These are phyloP conservation scores for Vitis hybrid DNA, from an alignment of 177 flowering plant species.

Conservation along the genomic window DNA sequence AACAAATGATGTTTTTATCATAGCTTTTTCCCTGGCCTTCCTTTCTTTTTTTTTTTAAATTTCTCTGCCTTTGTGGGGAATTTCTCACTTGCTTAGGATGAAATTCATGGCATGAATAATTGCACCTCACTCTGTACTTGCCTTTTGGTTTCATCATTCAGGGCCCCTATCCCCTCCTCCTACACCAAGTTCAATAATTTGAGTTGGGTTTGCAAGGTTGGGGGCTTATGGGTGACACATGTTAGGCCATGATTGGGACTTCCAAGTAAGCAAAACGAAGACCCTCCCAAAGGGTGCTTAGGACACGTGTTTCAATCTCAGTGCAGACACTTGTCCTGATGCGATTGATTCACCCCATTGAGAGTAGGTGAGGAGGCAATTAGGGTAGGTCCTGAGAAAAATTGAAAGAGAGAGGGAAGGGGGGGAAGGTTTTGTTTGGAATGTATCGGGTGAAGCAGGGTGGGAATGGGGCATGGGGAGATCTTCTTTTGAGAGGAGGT, in stretches of 20 bases:
- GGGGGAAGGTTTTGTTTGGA: conserved; percentile 13
- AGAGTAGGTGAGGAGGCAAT: conserved; percentile 23
- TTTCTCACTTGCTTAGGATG: conserved; percentile 39
- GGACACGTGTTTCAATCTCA: conserved; percentile 7
- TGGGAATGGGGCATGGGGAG: conserved; percentile 18
- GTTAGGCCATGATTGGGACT: conserved; percentile 36
- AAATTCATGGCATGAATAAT: conserved; percentile 63
- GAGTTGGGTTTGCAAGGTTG: conserved; percentile 19
- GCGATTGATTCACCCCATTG: conserved; percentile 8
- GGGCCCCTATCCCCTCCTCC: conserved; percentile 17
- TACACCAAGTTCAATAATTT: conserved; percentile 44
- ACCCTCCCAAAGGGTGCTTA: conserved; percentile 2
- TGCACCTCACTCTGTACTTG: conserved; percentile 49
- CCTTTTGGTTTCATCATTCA: conserved; percentile 51
- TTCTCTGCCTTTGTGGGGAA: conserved; percentile 8
- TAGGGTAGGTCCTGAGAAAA: conserved; percentile 6
- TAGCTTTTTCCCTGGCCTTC: background rate
- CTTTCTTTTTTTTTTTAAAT: background rate
- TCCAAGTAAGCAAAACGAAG: conserved; percentile 24
- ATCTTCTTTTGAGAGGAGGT: conserved; percentile 32
- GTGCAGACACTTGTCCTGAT: conserved; percentile 27
- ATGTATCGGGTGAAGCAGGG: conserved; percentile 8
- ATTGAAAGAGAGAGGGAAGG: conserved; percentile 6
- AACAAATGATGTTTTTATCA: conserved; percentile 28
- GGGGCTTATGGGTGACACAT: conserved; percentile 38